A percentile compares a stretch with the other conserved stretches of the same genome.
Evolutionary conservation across 2,329 filamentous ascomycete genomes (phyloP).

Genomic region (Fusarium sp.): DNA sequence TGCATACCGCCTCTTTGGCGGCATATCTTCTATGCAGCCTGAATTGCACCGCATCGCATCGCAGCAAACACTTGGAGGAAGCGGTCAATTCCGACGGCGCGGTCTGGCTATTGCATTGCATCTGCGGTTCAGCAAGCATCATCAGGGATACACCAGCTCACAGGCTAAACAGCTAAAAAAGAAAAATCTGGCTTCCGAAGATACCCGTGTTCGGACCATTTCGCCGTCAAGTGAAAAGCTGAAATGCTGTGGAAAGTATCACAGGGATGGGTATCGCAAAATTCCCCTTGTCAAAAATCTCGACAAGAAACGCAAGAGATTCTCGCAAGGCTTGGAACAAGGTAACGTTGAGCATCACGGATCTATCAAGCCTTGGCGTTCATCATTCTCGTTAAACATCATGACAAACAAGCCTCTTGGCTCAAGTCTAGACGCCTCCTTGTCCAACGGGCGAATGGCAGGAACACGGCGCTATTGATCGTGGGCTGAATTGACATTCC

Average conservation of each 20-base stretch:
- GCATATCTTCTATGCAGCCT: slow-evolving; percentile 25
- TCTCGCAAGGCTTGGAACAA: background rate
- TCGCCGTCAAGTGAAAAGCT: background rate
- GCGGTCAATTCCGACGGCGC: slow-evolving; percentile 9
- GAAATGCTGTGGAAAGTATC: slow-evolving; percentile 4
- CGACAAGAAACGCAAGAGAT: background rate
- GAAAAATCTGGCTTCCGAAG: background rate
- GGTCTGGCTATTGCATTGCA: background rate
- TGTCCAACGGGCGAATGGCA: slow-evolving; percentile 5
- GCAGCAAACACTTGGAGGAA: slow-evolving; percentile 21
- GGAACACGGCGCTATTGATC: background rate
- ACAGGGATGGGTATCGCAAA: background rate
- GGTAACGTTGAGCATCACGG: background rate
- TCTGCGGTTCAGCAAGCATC: background rate
- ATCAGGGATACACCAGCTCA: background rate
- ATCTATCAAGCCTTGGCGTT: background rate
- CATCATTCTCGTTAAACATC: background rate
- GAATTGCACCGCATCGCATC: slow-evolving; percentile 2
- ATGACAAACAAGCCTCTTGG: background rate
- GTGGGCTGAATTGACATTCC: slow-evolving; percentile 14
- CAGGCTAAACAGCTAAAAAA: background rate
- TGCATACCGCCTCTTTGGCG: slow-evolving; percentile 36
- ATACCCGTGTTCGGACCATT: background rate
- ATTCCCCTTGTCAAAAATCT: background rate
- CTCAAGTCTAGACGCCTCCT: slow-evolving; percentile 3